Evolutionary conservation across 2,329 filamentous ascomycete species (phyloP), one percentile per base, ranked within the genome.

Genomic region (Colletotrichum tofieldiae): DNA sequence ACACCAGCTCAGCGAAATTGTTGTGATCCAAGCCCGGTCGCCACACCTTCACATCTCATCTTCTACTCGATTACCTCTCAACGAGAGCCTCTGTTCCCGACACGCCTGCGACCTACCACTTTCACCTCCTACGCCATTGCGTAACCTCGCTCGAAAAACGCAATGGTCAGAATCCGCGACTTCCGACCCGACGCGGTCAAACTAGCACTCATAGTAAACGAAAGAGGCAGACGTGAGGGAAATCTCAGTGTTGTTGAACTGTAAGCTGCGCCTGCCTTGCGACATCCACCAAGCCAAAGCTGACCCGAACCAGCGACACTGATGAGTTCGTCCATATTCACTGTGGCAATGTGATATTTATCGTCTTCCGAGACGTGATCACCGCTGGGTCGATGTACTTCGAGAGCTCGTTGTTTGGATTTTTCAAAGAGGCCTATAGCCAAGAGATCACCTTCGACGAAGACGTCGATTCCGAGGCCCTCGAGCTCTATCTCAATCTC

Each of bases 381-480:
- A 59, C 54, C 11, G 67, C 60, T 5, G 71, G 67, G 5, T 61
- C 67, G 11, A 66, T 67, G 55, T 73, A 71, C 26, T 73, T 73
- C 18, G 56, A 71, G 16, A 35, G 61, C 61, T 35, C 23, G 12
- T 20, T 71, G 35, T 51, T 51, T 16, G 71, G 71, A 41, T 73
- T 73, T 20, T 71, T 41, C 43, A 62, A 51, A 11, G 71, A 73
- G 67, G 35, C 67, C 7, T 43, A 32, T 32, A 52, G 4, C 20
- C 66, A 59, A 18, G 49, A 66, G 12, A 47, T 73, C n/a, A 20
- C 23, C 7, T 47, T 71, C 66, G 66, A 54, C 14, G n/a, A 37
- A 4, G 51, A 66, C 47, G 16, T 67, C 9, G 32, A 61, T 3
- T 18, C 60, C 26, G 54, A 65, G 11, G 47, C 39, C 20, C 26